Base-by-base conservation (phyloP, 805 yeast genomes). In the Maudiozyma turicensis region DNA sequence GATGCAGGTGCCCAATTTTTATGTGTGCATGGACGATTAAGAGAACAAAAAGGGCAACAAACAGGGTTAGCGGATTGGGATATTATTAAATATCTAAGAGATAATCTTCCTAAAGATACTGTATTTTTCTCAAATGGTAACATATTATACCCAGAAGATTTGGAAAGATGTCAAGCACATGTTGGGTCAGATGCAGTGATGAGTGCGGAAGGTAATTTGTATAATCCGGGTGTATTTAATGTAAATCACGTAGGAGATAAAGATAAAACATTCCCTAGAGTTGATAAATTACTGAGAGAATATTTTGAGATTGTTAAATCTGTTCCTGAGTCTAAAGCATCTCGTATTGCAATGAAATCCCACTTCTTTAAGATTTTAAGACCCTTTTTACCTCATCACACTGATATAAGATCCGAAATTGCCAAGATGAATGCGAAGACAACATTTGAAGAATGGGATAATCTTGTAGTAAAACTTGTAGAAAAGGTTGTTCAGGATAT, bases 1-100 rank as follows among this genome's bases (percentile, higher is more conserved):
- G 75, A 74, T 52, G 95, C 98, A 0, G 99, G 99, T 9, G 99
- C 99, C 0, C 96, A 90, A 68, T 86, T 91, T 65, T 71, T 93
- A 38, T 89, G 97, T 1, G 85, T 93, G 8, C 99, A 93, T 66
- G 98, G 98, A 2, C 77, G 99, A 58, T 84, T 97, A 1, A 76
- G 99, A 54, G 99, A 91, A 50, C 91, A 89, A 95, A 93, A 93
- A 67, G 99, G 99, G 6, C 98, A 91, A 65, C 77, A 79, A 51
- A 91, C 99, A 0, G 99, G 99, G 0, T 69, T 93, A 45, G 98
- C 99, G 1, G 90, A 93, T 68, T 91, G 99, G 98, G 75, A 79
- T 32, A 74, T 82, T 30, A 75, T 93, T 51, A 77, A 73, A 55
- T 87, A 80, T 61, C 62, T 93, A 40, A 72, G 93, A 50, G 95